Base-by-base conservation (phyloP, 2,329 filamentous ascomycete species). In the Diaporthe sp. region DNA sequence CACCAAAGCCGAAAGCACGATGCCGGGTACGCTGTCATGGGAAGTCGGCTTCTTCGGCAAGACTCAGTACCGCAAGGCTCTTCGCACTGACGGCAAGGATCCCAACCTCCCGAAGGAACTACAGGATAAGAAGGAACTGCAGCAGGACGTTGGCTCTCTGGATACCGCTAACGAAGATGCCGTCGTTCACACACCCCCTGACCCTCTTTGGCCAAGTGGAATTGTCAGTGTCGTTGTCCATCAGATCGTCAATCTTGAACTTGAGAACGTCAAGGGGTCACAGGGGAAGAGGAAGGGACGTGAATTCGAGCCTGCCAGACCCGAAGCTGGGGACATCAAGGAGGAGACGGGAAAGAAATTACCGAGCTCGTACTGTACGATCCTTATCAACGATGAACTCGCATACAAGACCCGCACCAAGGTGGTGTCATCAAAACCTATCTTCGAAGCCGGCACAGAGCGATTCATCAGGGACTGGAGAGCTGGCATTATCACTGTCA, bases 391-490 rank as follows among this genome's bases (percentile, higher is more conserved):
- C 78, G 96, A 98, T 80, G 92, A 97, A 79, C 84, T 98, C 78
- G 90, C 91, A 25, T 98, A 98, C 87, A 95, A 96, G 80, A 98
- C 96, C n/a, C 91, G 97, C 80, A 91, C 95, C 47, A 98, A 99
- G 87, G 96, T 96, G 5, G 94, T 97, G 10, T 97, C 94, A 47
- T 97, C 95, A 70, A 96, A 97, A 82, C 97, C 97, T 1, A 98
- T 98, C 77, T 98, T 98, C 89, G 98, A 98, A 79, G 96, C 97
- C 4, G 96, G 96, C 75, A 98, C 96, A 0, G 97, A 99, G 81
- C 91, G 93, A 17, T 98, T 98, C 79, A 87, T 98, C 40, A 93
- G 96, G 30, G 96, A 99, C 81, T 99, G 97, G 97, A 90, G 95
- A 77, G 97, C 94, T 25, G 89, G 91, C 60, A 94, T 98, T 74